phyloP scores from a whole-genome alignment of 768 basidiomycete genomes.

The Leccinellum rugosiceps region DNA sequence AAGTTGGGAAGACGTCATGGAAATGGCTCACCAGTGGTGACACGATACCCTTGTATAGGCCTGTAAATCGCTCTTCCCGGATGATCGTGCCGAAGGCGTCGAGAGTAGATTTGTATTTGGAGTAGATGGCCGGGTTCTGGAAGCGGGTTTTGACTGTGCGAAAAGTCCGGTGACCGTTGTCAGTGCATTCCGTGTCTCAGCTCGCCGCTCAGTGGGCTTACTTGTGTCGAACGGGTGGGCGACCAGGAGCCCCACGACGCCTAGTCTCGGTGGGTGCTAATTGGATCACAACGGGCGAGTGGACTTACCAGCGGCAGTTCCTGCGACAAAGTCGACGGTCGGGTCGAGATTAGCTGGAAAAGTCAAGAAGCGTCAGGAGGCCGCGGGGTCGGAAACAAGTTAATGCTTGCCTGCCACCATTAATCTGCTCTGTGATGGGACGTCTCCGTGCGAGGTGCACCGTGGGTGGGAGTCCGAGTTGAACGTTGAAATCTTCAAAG shows the following conservation, averaged over 20 bases:
- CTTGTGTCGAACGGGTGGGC: slow-evolving; percentile 80
- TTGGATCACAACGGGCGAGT: not conserved
- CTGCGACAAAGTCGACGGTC: slow-evolving; percentile 73
- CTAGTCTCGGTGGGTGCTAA: slow-evolving; percentile 25
- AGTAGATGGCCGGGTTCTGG: slow-evolving; percentile 58
- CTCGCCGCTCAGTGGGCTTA: slow-evolving; percentile 16
- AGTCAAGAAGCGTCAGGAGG: not conserved
- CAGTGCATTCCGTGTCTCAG: not conserved
- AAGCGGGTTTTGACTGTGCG: slow-evolving; percentile 74
- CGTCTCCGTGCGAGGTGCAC: too few species aligned
- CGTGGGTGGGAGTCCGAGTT: not conserved
- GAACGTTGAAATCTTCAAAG: not conserved
- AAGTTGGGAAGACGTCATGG: not conserved
- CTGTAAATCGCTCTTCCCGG: slow-evolving; percentile 62
- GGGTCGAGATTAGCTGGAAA: slow-evolving; percentile 45
- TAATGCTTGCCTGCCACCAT: slow-evolving; percentile 21
- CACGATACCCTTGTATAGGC: slow-evolving; percentile 72
- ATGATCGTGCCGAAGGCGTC: slow-evolving; percentile 66
- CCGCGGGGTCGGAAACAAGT: not conserved
- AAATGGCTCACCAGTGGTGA: slow-evolving; percentile 67
- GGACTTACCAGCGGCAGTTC: slow-evolving; percentile 58
- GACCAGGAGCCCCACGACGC: slow-evolving; percentile 61
- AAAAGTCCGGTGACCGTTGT: not conserved
- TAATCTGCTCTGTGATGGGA: not conserved
- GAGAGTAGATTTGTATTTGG: slow-evolving; percentile 60